These are phyloP conservation scores for Leishmania braziliensis DNA, from an alignment of 208 protist species.

Conservation along the genomic window DNA sequence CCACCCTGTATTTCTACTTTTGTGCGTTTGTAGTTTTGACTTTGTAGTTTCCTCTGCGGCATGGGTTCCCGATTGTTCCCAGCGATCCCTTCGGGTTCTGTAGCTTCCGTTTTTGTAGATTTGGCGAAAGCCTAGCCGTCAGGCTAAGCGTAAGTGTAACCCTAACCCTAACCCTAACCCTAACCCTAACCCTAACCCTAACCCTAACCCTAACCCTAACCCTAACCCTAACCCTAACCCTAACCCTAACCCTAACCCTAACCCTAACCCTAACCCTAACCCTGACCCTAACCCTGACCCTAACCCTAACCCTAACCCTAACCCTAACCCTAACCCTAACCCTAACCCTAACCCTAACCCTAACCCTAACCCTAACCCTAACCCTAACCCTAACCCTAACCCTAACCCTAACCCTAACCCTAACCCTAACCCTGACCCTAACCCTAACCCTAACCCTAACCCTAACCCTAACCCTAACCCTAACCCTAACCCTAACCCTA, in stretches of 20 bases:
- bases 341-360: not conserved
- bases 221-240: not conserved
- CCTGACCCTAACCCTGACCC: no score
- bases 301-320: slow-evolving; percentile 4
- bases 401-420: slow-evolving; percentile 1
- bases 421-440: not conserved
- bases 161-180: slow-evolving; percentile 1
- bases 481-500: no score
- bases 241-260: no score
- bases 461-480: no score
- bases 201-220: not conserved
- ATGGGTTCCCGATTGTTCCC: not conserved
- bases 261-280: no score
- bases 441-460: no score
- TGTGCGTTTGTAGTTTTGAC: no score
- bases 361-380: not conserved
- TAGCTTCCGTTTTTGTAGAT: no score
- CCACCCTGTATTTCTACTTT: no score
- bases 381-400: slow-evolving; percentile 2
- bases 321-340: not conserved
- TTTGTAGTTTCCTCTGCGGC: no score
- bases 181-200: slow-evolving; percentile 2
- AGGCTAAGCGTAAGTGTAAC: not conserved
- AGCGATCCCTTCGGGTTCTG: no score
- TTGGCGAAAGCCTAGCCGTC: not conserved